These are phyloP conservation scores for Byssothecium circinans DNA, from an alignment of 2,329 filamentous ascomycete species.

Conservation along the genomic window DNA sequence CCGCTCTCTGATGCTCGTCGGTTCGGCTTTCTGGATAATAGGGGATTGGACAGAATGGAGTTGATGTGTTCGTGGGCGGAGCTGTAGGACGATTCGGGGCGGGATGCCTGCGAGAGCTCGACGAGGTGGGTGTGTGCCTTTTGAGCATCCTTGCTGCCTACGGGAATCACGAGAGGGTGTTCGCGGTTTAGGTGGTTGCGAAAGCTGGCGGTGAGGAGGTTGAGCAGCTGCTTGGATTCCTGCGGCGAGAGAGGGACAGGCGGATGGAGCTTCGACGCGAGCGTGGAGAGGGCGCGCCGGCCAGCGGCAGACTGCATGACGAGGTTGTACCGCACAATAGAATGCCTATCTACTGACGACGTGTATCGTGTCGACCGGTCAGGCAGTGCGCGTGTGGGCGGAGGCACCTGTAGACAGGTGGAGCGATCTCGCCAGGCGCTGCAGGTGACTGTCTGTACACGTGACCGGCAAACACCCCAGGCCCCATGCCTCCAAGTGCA, in stretches of 20 bases:
- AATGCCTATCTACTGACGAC: too few relatives aligned
- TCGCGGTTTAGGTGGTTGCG: constrained; percentile 63
- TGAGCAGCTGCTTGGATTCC: constrained; percentile 62
- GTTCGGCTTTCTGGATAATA: constrained; percentile 46
- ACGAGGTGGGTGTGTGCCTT: constrained; percentile 2
- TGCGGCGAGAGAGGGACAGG: constrained; percentile 57
- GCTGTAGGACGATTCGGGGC: constrained; percentile 38
- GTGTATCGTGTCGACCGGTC: not conserved
- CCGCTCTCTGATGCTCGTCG: constrained; percentile 29
- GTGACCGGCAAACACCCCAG: too few relatives aligned
- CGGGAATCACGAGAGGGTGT: constrained; percentile 46
- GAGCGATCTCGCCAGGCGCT: too few relatives aligned
- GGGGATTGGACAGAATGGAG: constrained; percentile 55
- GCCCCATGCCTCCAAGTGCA: too few relatives aligned
- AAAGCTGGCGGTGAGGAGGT: constrained; percentile 64
- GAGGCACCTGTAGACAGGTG: too few relatives aligned
- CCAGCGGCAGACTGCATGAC: constrained; percentile 56
- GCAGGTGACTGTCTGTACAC: not conserved
- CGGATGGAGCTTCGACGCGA: constrained; percentile 57
- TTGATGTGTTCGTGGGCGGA: constrained; percentile 51
- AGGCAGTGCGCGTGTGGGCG: not conserved
- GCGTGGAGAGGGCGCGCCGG: constrained; percentile 39
- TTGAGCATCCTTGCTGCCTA: constrained; percentile 1
- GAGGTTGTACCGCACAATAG: too few relatives aligned
- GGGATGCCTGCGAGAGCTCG: constrained; percentile 9